Evolutionary conservation across 73 alveolate genomes (phyloP), one percentile per base, ranked within the genome.

Genomic region (Paramecium sexaurelia): DNA sequence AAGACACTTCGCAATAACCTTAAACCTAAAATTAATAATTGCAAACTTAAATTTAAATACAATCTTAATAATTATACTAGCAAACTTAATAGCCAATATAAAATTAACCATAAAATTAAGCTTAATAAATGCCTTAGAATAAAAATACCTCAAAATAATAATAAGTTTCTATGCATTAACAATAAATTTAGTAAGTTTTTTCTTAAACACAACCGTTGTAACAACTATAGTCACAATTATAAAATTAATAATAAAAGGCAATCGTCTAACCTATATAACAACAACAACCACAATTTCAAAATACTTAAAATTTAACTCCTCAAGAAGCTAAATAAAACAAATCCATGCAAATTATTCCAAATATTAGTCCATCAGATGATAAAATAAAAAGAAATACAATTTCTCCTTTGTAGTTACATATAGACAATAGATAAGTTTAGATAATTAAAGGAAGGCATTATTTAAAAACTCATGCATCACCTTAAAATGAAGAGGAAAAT

Each of bases 401-500:
- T 33, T 71, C 86, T n/a, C 86, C 86, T 40, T 20, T 71, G 0
- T 10, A 71, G 35, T 17, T 35, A n/a, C 86, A 71, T 11, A 3
- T 35, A 0, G 86, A 71, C 17, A 71, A 71, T 33, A 32, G 29
- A 36, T 36, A 71, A 17, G 15, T 35, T 3, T 40, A 71, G 35
- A 33, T 71, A 8, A 71, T 71, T 35, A 71, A 71, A 36, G 86
- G 86, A 20, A 32, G 13, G 33, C 86, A 71, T 71, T 71, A n/a
- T 35, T 6, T 37, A 10, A 71, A 71, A 71, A 71, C 86, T 17
- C 57, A 37, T 71, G 86, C 55, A 11, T 71, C 86, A 9, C 86
- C 86, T 71, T 26, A 8, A 78, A 37, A 40, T 41, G 90, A 78
- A 3, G 68, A 78, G 22, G 90, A 78, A 33, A 78, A 78, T 24